A percentile compares a stretch with the other conserved stretches of the same genome.
phyloP scores from a whole-genome alignment of 1,139 yeast species.

The Candida neerlandica region DNA sequence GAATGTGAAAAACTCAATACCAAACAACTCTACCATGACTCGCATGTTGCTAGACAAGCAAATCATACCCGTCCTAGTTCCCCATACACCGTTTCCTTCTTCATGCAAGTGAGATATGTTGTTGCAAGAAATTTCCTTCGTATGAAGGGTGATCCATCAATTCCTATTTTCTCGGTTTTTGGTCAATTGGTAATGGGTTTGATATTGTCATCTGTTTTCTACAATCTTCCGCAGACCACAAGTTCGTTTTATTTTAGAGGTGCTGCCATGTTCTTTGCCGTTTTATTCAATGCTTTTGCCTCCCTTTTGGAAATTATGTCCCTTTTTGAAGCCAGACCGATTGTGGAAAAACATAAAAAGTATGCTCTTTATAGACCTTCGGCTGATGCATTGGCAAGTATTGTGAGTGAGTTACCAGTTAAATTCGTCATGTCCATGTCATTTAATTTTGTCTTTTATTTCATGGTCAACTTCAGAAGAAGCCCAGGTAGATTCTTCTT shows the following conservation, averaged over 20 bases:
- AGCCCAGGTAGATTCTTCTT: conserved; percentile 60
- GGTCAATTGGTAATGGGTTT: conserved; percentile 34
- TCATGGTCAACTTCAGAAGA: conserved; percentile 56
- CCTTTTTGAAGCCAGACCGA: conserved; percentile 57
- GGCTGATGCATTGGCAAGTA: conserved; percentile 61
- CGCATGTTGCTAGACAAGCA: conserved; percentile 34
- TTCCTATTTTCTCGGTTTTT: conserved; percentile 25
- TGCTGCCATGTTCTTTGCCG: conserved; percentile 58
- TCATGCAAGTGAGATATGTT: conserved; percentile 33
- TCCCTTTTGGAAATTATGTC: conserved; percentile 60
- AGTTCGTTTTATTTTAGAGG: conserved; percentile 57
- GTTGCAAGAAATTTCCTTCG: conserved; percentile 28
- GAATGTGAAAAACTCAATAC: conserved; percentile 10
- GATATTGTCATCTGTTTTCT: conserved; percentile 51
- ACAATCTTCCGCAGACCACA: conserved; percentile 48
- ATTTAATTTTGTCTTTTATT: conserved; percentile 53
- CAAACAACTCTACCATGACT: conserved; percentile 18
- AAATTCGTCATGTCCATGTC: conserved; percentile 47
- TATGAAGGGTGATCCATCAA: conserved; percentile 31
- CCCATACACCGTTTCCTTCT: conserved; percentile 34
- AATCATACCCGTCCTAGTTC: conserved; percentile 24
- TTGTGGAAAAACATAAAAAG: conserved; percentile 61
- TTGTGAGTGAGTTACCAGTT: conserved; percentile 59
- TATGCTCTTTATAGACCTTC: conserved; percentile 66
- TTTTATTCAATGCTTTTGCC: conserved; percentile 56